Percentiles rank a stretch among this genome's conserved stretches.
Evolutionary conservation across 2,329 filamentous ascomycete genomes (phyloP).

Genomic region (Xylaria sp.): DNA sequence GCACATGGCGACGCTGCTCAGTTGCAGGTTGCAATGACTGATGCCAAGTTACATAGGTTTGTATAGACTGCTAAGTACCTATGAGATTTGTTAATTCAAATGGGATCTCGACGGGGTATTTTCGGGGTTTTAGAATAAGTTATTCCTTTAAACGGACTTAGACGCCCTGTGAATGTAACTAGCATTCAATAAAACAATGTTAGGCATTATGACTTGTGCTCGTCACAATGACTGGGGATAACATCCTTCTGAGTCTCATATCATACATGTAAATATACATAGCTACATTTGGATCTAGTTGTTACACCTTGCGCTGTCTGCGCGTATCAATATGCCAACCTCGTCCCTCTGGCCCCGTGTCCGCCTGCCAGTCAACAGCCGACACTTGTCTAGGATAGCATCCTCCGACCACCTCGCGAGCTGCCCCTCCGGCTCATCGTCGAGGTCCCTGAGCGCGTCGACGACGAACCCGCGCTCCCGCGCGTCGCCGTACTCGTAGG

Average conservation of each 20-base stretch:
- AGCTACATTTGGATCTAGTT: not conserved
- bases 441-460: not conserved
- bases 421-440: not conserved
- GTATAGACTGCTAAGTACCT: not conserved
- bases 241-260: too few relatives aligned
- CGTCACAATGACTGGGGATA: too few relatives aligned
- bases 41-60: not conserved
- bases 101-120: not conserved
- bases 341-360: not conserved
- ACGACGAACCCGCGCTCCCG: too few relatives aligned
- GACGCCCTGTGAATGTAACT: not conserved
- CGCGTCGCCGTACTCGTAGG: not conserved
- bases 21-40: not conserved
- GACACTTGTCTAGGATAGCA: not conserved
- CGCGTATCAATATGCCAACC: not conserved
- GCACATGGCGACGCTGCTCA: conserved; percentile 3
- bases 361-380: not conserved
- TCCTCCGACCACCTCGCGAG: not conserved
- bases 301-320: not conserved
- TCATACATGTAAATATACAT: not conserved
- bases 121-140: not conserved
- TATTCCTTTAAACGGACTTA: not conserved
- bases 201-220: not conserved
- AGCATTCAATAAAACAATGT: not conserved
- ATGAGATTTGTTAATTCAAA: not conserved